These are phyloP conservation scores for Incumbomyces lentus DNA, from an alignment of 2,329 filamentous ascomycete genomes.

Conservation along the genomic window DNA sequence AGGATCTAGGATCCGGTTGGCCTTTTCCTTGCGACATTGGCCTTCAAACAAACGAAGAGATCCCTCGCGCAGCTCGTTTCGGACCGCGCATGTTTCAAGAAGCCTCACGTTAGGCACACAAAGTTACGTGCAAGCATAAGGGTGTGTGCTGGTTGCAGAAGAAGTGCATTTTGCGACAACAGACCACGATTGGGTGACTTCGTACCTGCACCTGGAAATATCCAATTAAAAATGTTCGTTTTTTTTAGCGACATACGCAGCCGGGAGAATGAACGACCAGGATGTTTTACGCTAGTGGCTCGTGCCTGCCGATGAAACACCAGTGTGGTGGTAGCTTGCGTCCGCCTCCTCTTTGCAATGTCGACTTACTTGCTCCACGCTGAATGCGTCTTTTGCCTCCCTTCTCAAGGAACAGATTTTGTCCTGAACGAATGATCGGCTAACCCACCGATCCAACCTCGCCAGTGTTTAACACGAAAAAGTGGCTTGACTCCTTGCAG, in stretches of 20 bases:
- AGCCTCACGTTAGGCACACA: background rate
- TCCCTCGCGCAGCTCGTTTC: background rate
- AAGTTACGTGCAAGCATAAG: too few species aligned
- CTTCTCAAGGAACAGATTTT: too few species aligned
- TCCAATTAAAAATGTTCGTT: background rate
- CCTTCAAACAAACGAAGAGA: background rate
- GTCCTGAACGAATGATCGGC: too few species aligned
- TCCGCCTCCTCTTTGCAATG: too few species aligned
- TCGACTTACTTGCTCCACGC: background rate
- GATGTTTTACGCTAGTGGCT: conserved; percentile 1
- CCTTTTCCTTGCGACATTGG: background rate
- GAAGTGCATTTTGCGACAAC: too few species aligned
- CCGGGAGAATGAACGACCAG: background rate
- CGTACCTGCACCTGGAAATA: background rate
- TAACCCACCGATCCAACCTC: too few species aligned
- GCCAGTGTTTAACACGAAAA: too few species aligned
- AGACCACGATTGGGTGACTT: too few species aligned
- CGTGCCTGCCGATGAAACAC: conserved; percentile 8
- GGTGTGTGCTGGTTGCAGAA: too few species aligned
- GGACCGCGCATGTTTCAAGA: background rate
- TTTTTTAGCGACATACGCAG: background rate
- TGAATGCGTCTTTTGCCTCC: too few species aligned
- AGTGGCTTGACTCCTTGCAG: too few species aligned
- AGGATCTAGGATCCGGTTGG: background rate
- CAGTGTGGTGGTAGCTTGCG: background rate